phyloP scores from a whole-genome alignment of 345 rosid species.

The Combretum micranthum region DNA sequence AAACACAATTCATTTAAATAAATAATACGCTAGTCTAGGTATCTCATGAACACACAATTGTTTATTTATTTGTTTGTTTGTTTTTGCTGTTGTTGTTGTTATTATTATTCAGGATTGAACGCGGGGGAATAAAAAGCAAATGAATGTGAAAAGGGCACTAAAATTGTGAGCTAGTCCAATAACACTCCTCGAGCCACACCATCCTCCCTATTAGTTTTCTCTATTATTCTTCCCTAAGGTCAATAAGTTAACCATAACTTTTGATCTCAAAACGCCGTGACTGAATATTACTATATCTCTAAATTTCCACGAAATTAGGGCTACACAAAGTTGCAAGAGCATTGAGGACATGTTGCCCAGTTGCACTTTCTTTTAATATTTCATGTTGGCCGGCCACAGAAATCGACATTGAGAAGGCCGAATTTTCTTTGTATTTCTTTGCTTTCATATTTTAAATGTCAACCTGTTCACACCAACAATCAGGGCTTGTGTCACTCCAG shows the following conservation, averaged over 20 bases:
- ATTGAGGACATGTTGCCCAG: conserved; percentile 31
- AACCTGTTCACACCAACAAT: no score
- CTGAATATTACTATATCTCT: conserved; percentile 18
- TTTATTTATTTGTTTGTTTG: no score
- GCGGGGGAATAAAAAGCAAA: not conserved
- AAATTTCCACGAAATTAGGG: conserved; percentile 14
- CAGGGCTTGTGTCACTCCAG: not conserved
- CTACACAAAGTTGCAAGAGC: conserved; percentile 24
- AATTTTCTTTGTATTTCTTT: no score
- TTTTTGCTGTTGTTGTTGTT: no score
- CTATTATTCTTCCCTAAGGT: conserved; percentile 20
- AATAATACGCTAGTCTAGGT: no score
- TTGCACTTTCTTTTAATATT: conserved; percentile 13
- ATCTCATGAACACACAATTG: no score
- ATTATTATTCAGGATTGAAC: not conserved
- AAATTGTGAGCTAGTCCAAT: conserved; percentile 14
- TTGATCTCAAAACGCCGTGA: conserved; percentile 16
- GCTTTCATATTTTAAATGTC: no score
- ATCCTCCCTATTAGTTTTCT: conserved; percentile 12
- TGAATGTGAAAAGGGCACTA: not conserved
- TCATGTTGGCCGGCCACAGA: conserved; percentile 13
- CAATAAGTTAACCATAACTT: conserved; percentile 30
- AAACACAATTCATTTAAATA: no score
- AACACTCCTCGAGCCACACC: conserved; percentile 71
- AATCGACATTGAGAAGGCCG: no score